Percentiles rank a stretch among this genome's conserved stretches.
These are phyloP conservation scores for Prillingera fragicola DNA, from an alignment of 1,284 basidiomycete species.

Conservation along the genomic window DNA sequence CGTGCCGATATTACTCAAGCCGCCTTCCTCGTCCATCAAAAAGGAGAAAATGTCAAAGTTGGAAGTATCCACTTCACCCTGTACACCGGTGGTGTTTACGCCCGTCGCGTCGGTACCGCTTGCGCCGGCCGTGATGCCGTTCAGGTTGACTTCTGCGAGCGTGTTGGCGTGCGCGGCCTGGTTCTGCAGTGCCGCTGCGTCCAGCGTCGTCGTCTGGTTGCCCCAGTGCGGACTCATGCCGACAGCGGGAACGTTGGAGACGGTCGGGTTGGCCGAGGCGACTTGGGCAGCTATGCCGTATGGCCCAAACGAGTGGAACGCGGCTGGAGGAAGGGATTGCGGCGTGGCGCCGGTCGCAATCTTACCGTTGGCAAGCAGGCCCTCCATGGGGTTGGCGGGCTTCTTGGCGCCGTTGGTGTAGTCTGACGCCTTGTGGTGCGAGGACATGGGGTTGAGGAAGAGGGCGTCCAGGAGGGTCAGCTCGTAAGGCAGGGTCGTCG, in stretches of 20 bases:
- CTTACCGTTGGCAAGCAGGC: not conserved
- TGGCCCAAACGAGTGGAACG: constrained; percentile 29
- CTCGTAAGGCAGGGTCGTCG: constrained; percentile 45
- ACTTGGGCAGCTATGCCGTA: constrained; percentile 25
- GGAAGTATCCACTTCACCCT: no score
- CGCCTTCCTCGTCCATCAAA: constrained; percentile 45
- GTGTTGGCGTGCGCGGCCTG: no score
- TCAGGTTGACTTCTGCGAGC: constrained; percentile 11
- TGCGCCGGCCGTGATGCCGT: constrained; percentile 1
- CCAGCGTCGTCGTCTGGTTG: no score
- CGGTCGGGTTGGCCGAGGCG: not conserved
- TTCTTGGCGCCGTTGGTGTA: constrained; percentile 39
- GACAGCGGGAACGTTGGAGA: constrained; percentile 4
- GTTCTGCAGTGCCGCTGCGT: no score
- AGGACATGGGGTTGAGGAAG: constrained; percentile 47
- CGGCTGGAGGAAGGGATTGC: constrained; percentile 27
- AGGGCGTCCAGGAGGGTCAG: constrained; percentile 48
- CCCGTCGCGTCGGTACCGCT: not conserved
- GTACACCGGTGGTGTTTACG: constrained; percentile 9
- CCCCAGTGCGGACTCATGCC: constrained; percentile 11
- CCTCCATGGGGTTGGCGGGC: not conserved
- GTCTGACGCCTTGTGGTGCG: constrained; percentile 47
- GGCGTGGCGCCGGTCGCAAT: constrained; percentile 5
- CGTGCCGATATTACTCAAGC: constrained; percentile 19
- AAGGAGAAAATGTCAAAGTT: constrained; percentile 43